These are phyloP conservation scores for Spinellus fusiger DNA, from an alignment of 192 early-diverging fungal species.

Conservation along the genomic window DNA sequence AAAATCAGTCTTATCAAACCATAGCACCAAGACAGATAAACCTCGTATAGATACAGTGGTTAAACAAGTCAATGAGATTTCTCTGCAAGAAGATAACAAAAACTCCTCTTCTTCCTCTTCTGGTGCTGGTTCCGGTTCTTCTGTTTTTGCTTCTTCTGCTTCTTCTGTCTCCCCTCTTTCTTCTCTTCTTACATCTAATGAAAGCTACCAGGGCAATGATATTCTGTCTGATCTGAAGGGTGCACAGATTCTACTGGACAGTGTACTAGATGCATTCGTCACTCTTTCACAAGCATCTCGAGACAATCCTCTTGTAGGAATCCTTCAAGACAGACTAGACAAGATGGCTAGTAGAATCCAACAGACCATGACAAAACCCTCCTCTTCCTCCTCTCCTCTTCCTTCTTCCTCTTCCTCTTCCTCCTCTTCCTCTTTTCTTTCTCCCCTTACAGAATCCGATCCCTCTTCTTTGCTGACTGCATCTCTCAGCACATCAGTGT, in stretches of 20 bases:
- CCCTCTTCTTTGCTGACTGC: too few relatives aligned
- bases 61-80: too few relatives aligned
- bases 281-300: background rate
- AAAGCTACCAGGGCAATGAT: background rate
- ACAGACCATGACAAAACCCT: background rate
- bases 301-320: background rate
- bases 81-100: too few relatives aligned
- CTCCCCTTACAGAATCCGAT: too few relatives aligned
- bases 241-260: constrained; percentile 8
- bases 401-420: background rate
- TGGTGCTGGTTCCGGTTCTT: too few relatives aligned
- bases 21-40: too few relatives aligned
- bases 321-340: background rate
- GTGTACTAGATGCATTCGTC: background rate
- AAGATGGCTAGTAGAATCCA: background rate
- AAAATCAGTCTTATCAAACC: too few relatives aligned
- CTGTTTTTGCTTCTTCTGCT: too few relatives aligned
- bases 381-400: background rate
- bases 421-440: too few relatives aligned
- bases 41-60: too few relatives aligned
- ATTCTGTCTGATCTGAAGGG: constrained; percentile 7
- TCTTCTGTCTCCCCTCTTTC: background rate
- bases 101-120: too few relatives aligned
- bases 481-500: too few relatives aligned
- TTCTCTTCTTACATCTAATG: background rate